Percentiles rank a stretch among this genome's conserved stretches.
These are phyloP conservation scores for Diutina mesorugosa DNA, from an alignment of 1,139 yeast genomes.

Conservation along the genomic window DNA sequence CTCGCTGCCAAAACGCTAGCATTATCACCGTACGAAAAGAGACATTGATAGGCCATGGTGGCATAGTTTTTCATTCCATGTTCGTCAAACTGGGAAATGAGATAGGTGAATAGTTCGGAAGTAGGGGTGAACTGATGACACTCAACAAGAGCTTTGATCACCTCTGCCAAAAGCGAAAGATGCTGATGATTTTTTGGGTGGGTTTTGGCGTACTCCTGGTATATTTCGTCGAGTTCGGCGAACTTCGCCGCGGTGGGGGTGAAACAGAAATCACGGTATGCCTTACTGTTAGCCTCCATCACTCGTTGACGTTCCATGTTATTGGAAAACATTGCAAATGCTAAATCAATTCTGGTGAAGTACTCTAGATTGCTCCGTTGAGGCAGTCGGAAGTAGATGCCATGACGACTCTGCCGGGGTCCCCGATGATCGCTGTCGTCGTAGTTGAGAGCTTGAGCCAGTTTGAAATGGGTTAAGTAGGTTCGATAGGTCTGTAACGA, in stretches of 20 bases:
- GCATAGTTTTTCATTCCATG: not conserved
- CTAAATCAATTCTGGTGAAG: slow-evolving; percentile 8
- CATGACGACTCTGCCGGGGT: not conserved
- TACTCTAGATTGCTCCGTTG: slow-evolving; percentile 11
- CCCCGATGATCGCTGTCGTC: not conserved
- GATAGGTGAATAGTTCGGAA: not conserved
- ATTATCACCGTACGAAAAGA: not conserved
- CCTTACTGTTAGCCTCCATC: not conserved
- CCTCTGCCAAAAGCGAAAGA: not conserved
- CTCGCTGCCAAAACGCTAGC: slow-evolving; percentile 6
- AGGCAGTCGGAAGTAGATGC: not conserved
- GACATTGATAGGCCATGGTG: not conserved
- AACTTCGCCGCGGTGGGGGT: slow-evolving; percentile 11
- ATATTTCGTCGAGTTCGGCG: slow-evolving; percentile 2
- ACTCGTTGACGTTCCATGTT: not conserved
- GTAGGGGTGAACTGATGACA: not conserved
- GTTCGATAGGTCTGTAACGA: not conserved
- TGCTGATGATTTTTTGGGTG: not conserved
- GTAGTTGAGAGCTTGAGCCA: not conserved
- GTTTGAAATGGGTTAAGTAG: not conserved
- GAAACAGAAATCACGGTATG: slow-evolving; percentile 3
- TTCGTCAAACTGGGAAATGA: not conserved
- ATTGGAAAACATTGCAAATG: slow-evolving; percentile 9
- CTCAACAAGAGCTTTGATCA: not conserved
- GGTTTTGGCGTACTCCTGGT: not conserved